phyloP scores from a whole-genome alignment of 1,284 basidiomycete species.

The Irpex sp. region DNA sequence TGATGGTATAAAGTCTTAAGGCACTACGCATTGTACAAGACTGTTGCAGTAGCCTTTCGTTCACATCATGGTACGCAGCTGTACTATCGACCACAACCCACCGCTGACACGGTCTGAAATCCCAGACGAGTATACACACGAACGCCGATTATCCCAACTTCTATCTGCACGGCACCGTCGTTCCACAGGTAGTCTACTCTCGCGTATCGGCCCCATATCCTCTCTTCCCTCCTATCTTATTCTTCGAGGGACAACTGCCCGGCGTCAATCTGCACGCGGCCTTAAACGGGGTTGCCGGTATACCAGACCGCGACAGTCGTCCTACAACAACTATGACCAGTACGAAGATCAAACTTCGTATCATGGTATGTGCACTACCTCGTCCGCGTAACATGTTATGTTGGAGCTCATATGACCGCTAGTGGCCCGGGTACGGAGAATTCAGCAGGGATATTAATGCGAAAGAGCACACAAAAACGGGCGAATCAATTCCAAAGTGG shows the following conservation, averaged over 20 bases:
- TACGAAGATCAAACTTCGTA: not conserved
- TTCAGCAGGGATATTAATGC: not conserved
- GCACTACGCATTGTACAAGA: not conserved
- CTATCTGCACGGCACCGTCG: not conserved
- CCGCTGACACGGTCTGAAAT: not conserved
- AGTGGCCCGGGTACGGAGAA: not conserved
- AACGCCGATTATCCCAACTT: not conserved
- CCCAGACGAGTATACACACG: not conserved
- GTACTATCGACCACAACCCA: not conserved
- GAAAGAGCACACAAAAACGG: not conserved
- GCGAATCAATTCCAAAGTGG: not conserved
- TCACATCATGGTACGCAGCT: not conserved
- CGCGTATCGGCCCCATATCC: not conserved
- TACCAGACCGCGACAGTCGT: not conserved
- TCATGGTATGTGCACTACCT: not conserved
- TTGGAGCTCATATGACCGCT: not conserved
- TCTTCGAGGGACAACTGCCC: not conserved
- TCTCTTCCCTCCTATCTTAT: not conserved
- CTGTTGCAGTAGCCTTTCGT: not conserved
- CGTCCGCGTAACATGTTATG: not conserved
- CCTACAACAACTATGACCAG: not conserved
- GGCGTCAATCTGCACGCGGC: not conserved
- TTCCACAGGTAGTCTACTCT: not conserved
- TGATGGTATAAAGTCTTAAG: not conserved
- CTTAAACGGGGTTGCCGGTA: not conserved